These are phyloP conservation scores for Tetrahymena thermophila DNA, from an alignment of 73 alveolate species.

Conservation along the genomic window DNA sequence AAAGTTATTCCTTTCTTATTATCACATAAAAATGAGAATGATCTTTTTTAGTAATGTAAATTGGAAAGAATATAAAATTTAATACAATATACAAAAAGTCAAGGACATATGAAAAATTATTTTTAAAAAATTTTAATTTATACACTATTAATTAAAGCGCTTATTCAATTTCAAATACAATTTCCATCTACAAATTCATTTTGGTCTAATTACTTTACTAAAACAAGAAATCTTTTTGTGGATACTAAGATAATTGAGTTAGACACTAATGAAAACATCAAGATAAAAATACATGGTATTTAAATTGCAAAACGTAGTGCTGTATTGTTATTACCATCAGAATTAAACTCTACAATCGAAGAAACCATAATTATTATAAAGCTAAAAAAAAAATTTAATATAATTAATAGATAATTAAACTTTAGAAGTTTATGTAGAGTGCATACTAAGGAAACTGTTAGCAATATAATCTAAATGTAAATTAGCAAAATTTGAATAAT, in stretches of 20 bases:
- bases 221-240: neutral
- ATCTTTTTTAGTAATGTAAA: too few relatives aligned
- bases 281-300: neutral
- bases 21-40: too few relatives aligned
- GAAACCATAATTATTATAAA: neutral
- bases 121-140: too few relatives aligned
- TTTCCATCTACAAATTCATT: neutral
- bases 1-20: too few relatives aligned
- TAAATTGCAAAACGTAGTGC: neutral
- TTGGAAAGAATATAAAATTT: too few relatives aligned
- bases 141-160: too few relatives aligned
- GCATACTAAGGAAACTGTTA: neutral
- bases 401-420: too few relatives aligned
- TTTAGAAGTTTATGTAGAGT: neutral
- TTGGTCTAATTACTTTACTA: neutral
- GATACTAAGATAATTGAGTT: neutral
- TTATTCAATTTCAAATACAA: neutral
- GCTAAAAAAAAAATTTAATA: neutral
- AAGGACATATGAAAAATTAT: too few relatives aligned
- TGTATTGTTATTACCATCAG: neutral
- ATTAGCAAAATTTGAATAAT: neutral
- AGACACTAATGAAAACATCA: neutral
- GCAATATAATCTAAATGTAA: neutral
- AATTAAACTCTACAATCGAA: neutral
- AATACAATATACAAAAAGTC: too few relatives aligned